These are phyloP conservation scores for Penicillium herquei DNA, from an alignment of 495 filamentous ascomycete species.

Conservation along the genomic window DNA sequence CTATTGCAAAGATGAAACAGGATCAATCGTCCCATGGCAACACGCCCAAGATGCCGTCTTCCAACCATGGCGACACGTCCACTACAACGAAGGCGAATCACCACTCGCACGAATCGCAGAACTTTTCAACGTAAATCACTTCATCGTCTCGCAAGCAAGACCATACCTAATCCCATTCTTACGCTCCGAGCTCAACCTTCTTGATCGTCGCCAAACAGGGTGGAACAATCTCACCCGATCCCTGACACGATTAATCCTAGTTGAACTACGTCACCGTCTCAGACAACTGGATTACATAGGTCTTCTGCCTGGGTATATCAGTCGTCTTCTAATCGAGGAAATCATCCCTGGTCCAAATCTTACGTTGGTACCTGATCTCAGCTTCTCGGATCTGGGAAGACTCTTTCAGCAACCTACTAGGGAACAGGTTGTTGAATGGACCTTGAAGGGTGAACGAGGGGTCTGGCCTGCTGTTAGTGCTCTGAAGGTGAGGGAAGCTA, in stretches of 20 bases:
- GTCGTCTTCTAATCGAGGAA: constrained; percentile 84
- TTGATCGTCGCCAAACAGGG: constrained; percentile 60
- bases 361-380: constrained; percentile 80
- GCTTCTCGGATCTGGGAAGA: constrained; percentile 65
- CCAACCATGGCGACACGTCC: constrained; percentile 64
- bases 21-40: constrained; percentile 77
- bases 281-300: constrained; percentile 77
- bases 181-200: constrained; percentile 74
- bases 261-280: constrained; percentile 81
- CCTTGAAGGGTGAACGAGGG: constrained; percentile 75
- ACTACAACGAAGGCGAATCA: constrained; percentile 72
- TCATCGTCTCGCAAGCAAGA: constrained; percentile 94
- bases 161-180: constrained; percentile 92
- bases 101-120: constrained; percentile 82
- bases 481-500: constrained; percentile 75
- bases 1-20: constrained; percentile 78
- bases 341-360: constrained; percentile 76
- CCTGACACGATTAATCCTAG: constrained; percentile 64
- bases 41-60: constrained; percentile 65
- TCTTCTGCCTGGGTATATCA: constrained; percentile 64
- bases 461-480: constrained; percentile 92
- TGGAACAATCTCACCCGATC: constrained; percentile 58
- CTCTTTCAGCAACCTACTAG: constrained; percentile 78
- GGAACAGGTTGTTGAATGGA: constrained; percentile 80
- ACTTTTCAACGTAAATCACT: constrained; percentile 97